A percentile compares a stretch with the other conserved stretches of the same genome.
Evolutionary conservation across 192 early-diverging fungal species (phyloP).

Genomic region (Coemansia aciculifera): DNA sequence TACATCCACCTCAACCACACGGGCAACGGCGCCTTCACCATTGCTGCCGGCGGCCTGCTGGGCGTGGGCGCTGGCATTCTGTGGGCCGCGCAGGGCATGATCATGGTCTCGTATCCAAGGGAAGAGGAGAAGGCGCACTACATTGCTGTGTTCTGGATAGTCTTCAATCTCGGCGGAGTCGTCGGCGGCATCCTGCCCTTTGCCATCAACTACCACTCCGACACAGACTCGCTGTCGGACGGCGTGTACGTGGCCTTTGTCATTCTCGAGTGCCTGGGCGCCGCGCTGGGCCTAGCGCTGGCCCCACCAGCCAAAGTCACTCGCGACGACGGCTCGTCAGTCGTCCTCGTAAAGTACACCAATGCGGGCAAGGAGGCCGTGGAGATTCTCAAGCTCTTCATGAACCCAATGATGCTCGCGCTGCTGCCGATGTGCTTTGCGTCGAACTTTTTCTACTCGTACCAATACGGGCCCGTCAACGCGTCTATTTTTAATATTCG

Average conservation of each 20-base stretch:
- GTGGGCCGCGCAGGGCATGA: constrained; percentile 73
- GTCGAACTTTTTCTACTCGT: constrained; percentile 81
- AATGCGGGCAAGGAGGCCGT: constrained; percentile 61
- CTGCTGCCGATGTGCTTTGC: constrained; percentile 70
- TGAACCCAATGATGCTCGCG: constrained; percentile 65
- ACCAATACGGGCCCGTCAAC: constrained; percentile 70
- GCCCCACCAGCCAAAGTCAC: constrained; percentile 62
- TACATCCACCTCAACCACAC: constrained; percentile 66
- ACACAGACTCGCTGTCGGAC: constrained; percentile 55
- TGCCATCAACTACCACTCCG: constrained; percentile 62
- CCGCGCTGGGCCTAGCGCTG: constrained; percentile 60
- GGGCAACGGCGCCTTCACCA: constrained; percentile 59
- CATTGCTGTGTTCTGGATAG: constrained; percentile 83
- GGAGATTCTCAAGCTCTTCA: constrained; percentile 62
- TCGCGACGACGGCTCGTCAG: constrained; percentile 66
- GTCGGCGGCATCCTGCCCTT: constrained; percentile 73
- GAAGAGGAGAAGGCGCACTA: constrained; percentile 77
- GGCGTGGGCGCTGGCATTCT: constrained; percentile 77
- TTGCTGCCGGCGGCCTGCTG: constrained; percentile 72
- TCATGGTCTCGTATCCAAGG: constrained; percentile 80
- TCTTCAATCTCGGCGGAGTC: constrained; percentile 80
- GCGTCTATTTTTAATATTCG: constrained; percentile 70
- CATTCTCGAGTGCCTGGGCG: constrained; percentile 67
- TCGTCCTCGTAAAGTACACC: constrained; percentile 66
- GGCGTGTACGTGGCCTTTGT: constrained; percentile 78